phyloP scores from a whole-genome alignment of 2,329 filamentous ascomycete genomes.

The Fusarium keratoplasticum region DNA sequence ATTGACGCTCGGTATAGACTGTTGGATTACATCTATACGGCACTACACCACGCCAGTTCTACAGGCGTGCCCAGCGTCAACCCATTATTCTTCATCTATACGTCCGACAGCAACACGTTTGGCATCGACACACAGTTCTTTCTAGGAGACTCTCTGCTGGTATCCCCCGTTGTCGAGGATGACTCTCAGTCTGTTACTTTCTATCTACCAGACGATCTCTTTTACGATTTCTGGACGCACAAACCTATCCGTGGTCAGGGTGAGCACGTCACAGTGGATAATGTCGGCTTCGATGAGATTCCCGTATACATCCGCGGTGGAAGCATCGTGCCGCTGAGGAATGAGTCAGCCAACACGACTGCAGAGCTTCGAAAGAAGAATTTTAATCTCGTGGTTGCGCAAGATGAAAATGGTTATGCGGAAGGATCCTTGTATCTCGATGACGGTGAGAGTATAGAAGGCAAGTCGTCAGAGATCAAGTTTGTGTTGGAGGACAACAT shows the following conservation, averaged over 20 bases:
- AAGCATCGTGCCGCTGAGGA: constrained; percentile 71
- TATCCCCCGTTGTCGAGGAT: constrained; percentile 61
- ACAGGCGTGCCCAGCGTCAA: constrained; percentile 73
- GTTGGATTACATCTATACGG: constrained; percentile 87
- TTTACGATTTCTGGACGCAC: constrained; percentile 66
- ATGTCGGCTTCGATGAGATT: constrained; percentile 61
- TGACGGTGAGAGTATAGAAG: constrained; percentile 68
- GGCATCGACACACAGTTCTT: constrained; percentile 63
- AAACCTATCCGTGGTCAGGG: constrained; percentile 55
- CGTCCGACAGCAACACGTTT: constrained; percentile 58
- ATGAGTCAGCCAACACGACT: constrained; percentile 70
- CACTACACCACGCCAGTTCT: constrained; percentile 66
- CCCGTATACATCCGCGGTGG: constrained; percentile 77
- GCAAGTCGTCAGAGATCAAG: neutral
- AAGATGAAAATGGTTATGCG: constrained; percentile 71
- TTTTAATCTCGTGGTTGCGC: constrained; percentile 79
- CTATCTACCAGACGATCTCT: constrained; percentile 62
- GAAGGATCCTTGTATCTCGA: constrained; percentile 79
- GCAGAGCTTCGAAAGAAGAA: constrained; percentile 70
- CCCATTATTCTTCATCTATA: constrained; percentile 80
- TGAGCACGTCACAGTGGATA: constrained; percentile 46
- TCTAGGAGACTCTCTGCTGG: constrained; percentile 60
- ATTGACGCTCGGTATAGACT: constrained; percentile 80
- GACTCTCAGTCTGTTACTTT: constrained; percentile 56
- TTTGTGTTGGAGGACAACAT: neutral